Evolutionary conservation across 441 rosid genomes (phyloP), one percentile per base, ranked within the genome.

Genomic region (Euphorbia celastroides): DNA sequence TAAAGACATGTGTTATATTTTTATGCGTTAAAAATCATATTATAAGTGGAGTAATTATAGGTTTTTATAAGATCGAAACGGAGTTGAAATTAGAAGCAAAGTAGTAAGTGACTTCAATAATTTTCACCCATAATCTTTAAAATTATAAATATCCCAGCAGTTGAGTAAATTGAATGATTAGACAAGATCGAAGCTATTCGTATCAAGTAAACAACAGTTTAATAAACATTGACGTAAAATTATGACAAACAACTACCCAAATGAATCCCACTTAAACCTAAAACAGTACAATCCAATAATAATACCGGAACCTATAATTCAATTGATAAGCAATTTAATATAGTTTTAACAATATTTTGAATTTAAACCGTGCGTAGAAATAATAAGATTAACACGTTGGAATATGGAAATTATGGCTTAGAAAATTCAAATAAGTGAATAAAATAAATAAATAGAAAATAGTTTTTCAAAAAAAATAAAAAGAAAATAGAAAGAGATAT

Each of bases 201-300:
- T 1, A 38, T 38, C 13, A 9, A 38, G 7, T 38, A 9, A 4
- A 34, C 5, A 34, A 9, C 38, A 34, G 9, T 3, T 34, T 34
- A 34, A 34, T 34, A 22, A 32, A 31, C 28, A 55, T 64, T 81
- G 67, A 68, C 79, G 77, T 75, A 74, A 68, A 74, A 70, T 62
- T 38, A 46, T 51, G 64, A 64, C 74, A 67, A 73, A 42, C 71
- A 17, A n/a, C 54, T 5, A 17, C 9, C 19, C 32, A 14, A 13
- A n/a, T 36, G 13, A 20, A 17, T 19, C 30, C 22, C 56, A 7
- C 65, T 26, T 50, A 52, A 59, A 34, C 77, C 66, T 69, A 69
- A 19, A 60, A 59, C 51, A 57, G n/a, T 7, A 16, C 5, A 17
- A 48, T n/a, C n/a, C n/a, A n/a, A n/a, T n/a, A n/a, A n/a, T n/a